Conservation (phyloP, 257 asterid species). For the Jacaranda mimosifolia region DNA sequence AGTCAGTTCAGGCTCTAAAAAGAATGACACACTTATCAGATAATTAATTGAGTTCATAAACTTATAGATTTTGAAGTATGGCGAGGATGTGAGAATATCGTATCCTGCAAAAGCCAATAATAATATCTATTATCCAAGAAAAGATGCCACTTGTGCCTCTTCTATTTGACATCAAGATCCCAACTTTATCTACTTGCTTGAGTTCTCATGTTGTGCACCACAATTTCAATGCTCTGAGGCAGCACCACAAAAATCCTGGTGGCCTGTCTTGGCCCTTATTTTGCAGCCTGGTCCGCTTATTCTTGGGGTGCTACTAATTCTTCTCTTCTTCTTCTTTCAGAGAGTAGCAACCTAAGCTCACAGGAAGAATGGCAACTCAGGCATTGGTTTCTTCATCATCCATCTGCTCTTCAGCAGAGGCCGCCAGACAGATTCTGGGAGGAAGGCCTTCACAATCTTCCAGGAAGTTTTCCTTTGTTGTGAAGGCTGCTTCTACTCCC, state of each 20-base stretch:
- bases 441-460: constrained; percentile 60
- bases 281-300: constrained; percentile 35
- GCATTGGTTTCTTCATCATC: constrained; percentile 94
- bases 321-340: neutral
- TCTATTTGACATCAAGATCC: constrained; percentile 65
- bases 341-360: neutral
- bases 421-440: constrained; percentile 69
- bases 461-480: constrained; percentile 72
- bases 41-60: no score
- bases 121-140: constrained; percentile 62
- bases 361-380: constrained; percentile 78
- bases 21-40: no score
- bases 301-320: constrained; percentile 29
- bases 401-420: constrained; percentile 83
- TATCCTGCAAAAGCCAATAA: neutral
- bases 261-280: constrained; percentile 21
- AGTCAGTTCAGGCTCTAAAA: no score
- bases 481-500: constrained; percentile 78
- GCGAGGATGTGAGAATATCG: no score
- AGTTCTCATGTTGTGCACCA: constrained; percentile 47
- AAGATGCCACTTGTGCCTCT: constrained; percentile 56
- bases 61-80: no score
- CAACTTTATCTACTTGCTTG: constrained; percentile 51
- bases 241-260: constrained; percentile 54
- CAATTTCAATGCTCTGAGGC: constrained; percentile 48